These are phyloP conservation scores for Linnemannia hyalina DNA, from an alignment of 192 early-diverging fungal genomes.

Conservation along the genomic window DNA sequence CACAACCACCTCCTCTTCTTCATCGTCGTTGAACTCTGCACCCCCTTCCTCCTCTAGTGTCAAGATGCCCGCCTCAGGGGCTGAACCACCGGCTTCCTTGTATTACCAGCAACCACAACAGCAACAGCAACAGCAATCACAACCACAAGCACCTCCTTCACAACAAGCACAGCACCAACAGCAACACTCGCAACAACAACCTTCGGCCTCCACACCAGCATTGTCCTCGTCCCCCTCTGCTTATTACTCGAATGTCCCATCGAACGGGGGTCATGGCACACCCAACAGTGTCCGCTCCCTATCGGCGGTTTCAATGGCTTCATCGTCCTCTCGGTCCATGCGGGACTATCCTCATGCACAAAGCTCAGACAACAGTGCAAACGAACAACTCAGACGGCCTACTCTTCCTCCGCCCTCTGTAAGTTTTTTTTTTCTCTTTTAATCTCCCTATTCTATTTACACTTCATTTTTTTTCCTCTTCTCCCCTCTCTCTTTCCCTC, in stretches of 20 bases:
- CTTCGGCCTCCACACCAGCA: constrained; percentile 19
- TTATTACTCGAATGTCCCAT: neutral
- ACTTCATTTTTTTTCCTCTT: constrained; percentile 2
- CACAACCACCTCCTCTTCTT: neutral
- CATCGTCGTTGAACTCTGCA: constrained; percentile 7
- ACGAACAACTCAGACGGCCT: constrained; percentile 33
- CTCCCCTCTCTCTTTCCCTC: neutral
- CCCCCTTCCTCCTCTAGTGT: neutral
- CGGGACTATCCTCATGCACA: constrained; percentile 31
- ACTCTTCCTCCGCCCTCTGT: constrained; percentile 55
- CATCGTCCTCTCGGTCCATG: constrained; percentile 25
- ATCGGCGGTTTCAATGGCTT: constrained; percentile 1
- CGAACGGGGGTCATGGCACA: neutral
- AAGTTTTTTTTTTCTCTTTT: constrained; percentile 25
- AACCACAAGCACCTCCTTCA: neutral
- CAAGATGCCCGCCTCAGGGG: constrained; percentile 6
- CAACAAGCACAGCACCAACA: constrained; percentile 2
- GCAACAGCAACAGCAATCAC: neutral
- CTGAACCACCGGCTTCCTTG: constrained; percentile 13
- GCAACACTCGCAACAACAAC: neutral
- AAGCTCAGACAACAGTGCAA: constrained; percentile 7
- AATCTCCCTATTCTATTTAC: neutral
- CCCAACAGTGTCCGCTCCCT: constrained; percentile 4
- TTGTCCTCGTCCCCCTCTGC: constrained; percentile 14
- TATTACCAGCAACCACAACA: constrained; percentile 13